Evolutionary conservation across 1,139 yeast genomes (phyloP).

Genomic region (Debaryomyces singareniensis): DNA sequence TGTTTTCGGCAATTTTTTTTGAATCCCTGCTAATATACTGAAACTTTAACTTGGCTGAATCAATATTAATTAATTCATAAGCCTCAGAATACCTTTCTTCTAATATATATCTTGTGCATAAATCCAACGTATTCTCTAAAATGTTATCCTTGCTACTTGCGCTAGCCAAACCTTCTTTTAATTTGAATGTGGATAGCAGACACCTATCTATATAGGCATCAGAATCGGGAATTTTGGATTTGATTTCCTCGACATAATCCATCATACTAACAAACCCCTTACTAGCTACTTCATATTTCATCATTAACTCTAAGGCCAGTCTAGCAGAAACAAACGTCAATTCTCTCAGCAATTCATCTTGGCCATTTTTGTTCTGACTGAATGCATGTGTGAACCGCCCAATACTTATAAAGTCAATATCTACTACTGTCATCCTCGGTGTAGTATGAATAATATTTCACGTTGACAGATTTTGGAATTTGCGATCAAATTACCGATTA

Average conservation of each 20-base stretch:
- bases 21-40: constrained; percentile 17
- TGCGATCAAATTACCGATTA: no score
- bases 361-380: background rate
- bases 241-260: background rate
- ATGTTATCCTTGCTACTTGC: constrained; percentile 4
- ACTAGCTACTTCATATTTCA: background rate
- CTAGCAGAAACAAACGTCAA: background rate
- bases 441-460: no score
- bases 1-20: constrained; percentile 14
- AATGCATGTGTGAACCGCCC: background rate
- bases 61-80: constrained; percentile 12
- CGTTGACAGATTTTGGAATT: no score
- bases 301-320: background rate
- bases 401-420: constrained; percentile 2
- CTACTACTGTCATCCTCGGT: constrained; percentile 2
- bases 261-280: background rate
- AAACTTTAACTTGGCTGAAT: constrained; percentile 16
- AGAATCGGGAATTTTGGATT: background rate
- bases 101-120: constrained; percentile 9
- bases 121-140: constrained; percentile 6
- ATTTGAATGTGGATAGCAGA: background rate
- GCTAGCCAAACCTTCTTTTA: constrained; percentile 3
- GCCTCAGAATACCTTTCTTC: constrained; percentile 17
- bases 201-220: background rate
- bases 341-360: background rate